These are phyloP conservation scores for Lasiodiplodia citricola DNA, from an alignment of 2,329 filamentous ascomycete species.

Conservation along the genomic window DNA sequence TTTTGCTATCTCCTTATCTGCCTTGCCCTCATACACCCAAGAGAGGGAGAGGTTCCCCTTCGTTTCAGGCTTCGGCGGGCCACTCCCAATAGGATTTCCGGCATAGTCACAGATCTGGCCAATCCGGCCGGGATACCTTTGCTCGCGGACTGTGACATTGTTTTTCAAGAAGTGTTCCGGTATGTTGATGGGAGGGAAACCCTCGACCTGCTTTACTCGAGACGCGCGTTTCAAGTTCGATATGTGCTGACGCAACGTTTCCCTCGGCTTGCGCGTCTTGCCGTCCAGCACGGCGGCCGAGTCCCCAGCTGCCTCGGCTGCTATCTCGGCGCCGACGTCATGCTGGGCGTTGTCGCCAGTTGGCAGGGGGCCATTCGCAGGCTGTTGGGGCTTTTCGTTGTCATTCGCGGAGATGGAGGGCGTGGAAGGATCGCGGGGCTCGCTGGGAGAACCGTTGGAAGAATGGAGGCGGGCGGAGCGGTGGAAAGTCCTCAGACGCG, in stretches of 20 bases:
- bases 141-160: constrained; percentile 54
- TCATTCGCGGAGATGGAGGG: not conserved
- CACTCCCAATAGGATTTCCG: not conserved
- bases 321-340: constrained; percentile 32
- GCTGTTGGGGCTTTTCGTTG: not conserved
- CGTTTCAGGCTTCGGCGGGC: constrained; percentile 27
- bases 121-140: constrained; percentile 25
- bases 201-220: constrained; percentile 39
- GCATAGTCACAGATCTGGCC: not conserved
- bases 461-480: constrained; percentile 35
- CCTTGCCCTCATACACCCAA: not conserved
- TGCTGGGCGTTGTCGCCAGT: constrained; percentile 29
- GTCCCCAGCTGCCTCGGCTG: constrained; percentile 33
- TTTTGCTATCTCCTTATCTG: not conserved
- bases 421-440: constrained; percentile 29
- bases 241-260: constrained; percentile 41
- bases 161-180: constrained; percentile 63
- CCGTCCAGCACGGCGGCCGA: constrained; percentile 40
- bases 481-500: constrained; percentile 42
- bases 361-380: constrained; percentile 5
- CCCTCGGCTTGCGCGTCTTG: constrained; percentile 43
- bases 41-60: not conserved
- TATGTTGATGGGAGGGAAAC: constrained; percentile 52
- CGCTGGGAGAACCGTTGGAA: constrained; percentile 33
- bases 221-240: constrained; percentile 42